Conservation (phyloP, 106 monocot genomes). For the Narthecium ossifragum region DNA sequence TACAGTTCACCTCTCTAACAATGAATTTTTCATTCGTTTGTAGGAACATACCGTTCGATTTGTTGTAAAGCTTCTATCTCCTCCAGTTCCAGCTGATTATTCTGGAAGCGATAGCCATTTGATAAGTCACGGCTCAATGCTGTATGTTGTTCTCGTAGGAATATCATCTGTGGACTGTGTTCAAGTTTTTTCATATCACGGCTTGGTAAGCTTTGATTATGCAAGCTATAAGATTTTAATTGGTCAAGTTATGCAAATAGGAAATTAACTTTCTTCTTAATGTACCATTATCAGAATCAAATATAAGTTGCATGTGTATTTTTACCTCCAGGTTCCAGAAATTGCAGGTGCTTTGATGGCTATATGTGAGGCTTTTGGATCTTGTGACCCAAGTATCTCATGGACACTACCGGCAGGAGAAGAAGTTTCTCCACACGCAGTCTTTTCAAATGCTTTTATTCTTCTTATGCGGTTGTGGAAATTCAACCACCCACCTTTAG, state of each 20-base stretch:
- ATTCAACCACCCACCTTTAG: slow-evolving; percentile 93
- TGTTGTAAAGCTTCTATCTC: slow-evolving; percentile 85
- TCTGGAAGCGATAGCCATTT: slow-evolving; percentile 74
- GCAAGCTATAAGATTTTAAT: neutral
- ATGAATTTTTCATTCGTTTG: no score
- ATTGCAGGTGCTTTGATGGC: slow-evolving; percentile 92
- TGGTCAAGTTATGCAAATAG: no score
- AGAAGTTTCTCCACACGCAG: slow-evolving; percentile 60
- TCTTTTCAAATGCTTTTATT: slow-evolving; percentile 97
- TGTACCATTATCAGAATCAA: neutral
- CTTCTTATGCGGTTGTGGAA: slow-evolving; percentile 91
- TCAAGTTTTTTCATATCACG: slow-evolving; percentile 92
- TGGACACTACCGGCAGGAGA: slow-evolving; percentile 58
- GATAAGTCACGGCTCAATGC: slow-evolving; percentile 68
- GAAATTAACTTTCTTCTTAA: no score
- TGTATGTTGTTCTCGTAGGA: slow-evolving; percentile 79
- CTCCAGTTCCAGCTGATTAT: slow-evolving; percentile 63
- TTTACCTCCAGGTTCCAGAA: slow-evolving; percentile 73
- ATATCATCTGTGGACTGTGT: slow-evolving; percentile 94
- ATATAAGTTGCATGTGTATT: neutral
- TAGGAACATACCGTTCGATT: slow-evolving; percentile 82
- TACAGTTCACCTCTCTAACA: no score
- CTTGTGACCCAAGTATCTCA: slow-evolving; percentile 52
- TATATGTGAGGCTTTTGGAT: slow-evolving; percentile 92
- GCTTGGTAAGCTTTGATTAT: slow-evolving; percentile 56